Evolutionary conservation across 148 eudicot species (phyloP), one percentile per base, ranked within the genome.

Genomic region (Hydrangea macrophylla): DNA sequence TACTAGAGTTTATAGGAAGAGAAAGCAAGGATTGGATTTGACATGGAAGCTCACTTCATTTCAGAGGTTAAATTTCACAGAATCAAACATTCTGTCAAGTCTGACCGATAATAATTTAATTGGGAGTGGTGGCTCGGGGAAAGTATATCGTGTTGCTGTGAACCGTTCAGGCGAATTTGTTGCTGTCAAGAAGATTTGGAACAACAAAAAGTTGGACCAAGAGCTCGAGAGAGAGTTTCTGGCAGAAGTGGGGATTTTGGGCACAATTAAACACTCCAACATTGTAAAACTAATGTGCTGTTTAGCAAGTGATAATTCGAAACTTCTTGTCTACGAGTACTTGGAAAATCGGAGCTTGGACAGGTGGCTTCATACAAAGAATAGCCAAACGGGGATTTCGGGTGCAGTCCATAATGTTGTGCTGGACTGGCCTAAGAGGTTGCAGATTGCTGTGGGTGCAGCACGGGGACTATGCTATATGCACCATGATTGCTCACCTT

Each of bases 121-220:
- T 0, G 83, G 83, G 12, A 68, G 69, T 20, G 83, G 80, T 4
- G 83, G 83, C 10, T 80, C 80, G 0, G 83, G 83, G 7, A 64
- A 59, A 67, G 83, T 80, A 9, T 73, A 72, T 50, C 75, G 75
- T 0, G 69, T 76, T 39, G 70, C 55, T 0, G 26, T 72, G 1
- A 73, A 35, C 30, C 37, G 58, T 28, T 36, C 66, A 22, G 80
- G 80, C 7, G 51, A 55, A 18, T 70, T 37, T 18, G 77, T 80
- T 8, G 83, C 80, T 50, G 83, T 80, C 9, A 80, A 80, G 75
- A 76, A 30, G 71, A 73, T 76, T 11, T 69, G 75, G 65, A 71
- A 61, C 40, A 66, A 35, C 24, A 58, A 31, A 33, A 70, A 65
- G n/a, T 3, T 69, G 27, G 77, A 80, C 35, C 35, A 75, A 51